Percentiles rank a stretch among this genome's conserved stretches.
These are phyloP conservation scores for Picochlorum sp. DNA, from an alignment of 139 green algal species.

Conservation along the genomic window DNA sequence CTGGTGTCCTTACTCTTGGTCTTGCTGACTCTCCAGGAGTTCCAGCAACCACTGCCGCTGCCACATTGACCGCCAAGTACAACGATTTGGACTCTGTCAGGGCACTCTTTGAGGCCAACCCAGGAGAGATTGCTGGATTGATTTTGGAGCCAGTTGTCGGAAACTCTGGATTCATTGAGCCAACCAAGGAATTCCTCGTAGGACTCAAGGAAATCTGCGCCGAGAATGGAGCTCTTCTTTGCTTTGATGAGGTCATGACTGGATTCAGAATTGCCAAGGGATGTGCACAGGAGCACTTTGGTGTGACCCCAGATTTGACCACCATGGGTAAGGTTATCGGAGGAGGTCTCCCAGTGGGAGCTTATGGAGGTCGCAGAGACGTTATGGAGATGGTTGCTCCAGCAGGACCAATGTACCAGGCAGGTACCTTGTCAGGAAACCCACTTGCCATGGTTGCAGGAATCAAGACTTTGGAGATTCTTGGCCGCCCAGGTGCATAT, in stretches of 20 bases:
- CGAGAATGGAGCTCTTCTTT: conserved; percentile 85
- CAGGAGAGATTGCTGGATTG: conserved; percentile 90
- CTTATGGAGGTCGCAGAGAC: conserved; percentile 87
- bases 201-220: conserved; percentile 78
- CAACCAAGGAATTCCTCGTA: conserved; percentile 86
- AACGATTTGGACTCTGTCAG: conserved; percentile 66
- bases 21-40: conserved; percentile 94
- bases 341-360: conserved; percentile 93
- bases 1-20: conserved; percentile 91
- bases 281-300: conserved; percentile 87
- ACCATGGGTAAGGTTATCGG: conserved; percentile 99
- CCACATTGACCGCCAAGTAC: conserved; percentile 58
- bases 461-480: conserved; percentile 98
- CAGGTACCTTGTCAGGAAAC: conserved; percentile 95
- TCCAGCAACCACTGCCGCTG: conserved; percentile 46
- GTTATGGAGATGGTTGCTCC: conserved; percentile 99
- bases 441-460: conserved; percentile 96
- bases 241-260: conserved; percentile 98
- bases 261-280: conserved; percentile 85
- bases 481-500: conserved; percentile 80
- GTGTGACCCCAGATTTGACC: conserved; percentile 94
- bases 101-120: conserved; percentile 86
- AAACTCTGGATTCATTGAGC: conserved; percentile 96
- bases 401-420: conserved; percentile 96
- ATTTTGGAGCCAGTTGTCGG: conserved; percentile 99